Evolutionary conservation across 75 land plant genomes (phyloP).

Genomic region (Cunninghamia lanceolata): DNA sequence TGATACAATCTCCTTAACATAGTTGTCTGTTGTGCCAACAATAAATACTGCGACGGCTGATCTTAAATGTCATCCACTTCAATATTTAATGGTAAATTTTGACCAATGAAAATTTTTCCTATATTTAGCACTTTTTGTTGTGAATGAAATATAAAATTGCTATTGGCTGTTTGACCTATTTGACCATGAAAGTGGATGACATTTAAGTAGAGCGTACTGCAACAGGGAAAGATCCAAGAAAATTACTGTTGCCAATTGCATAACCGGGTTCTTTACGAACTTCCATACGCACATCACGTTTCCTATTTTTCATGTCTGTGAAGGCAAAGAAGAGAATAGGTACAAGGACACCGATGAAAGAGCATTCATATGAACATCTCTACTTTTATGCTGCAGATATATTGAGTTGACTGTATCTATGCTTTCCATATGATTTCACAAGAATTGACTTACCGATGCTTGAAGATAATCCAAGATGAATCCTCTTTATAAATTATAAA

Average conservation of each 20-base stretch:
- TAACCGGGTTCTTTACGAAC: conserved; percentile 76
- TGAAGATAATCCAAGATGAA: background rate
- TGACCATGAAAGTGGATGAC: too few relatives aligned
- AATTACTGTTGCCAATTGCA: conserved; percentile 62
- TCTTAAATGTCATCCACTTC: too few relatives aligned
- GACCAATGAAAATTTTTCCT: too few relatives aligned
- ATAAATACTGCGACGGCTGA: too few relatives aligned
- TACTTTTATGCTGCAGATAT: background rate
- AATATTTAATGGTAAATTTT: too few relatives aligned
- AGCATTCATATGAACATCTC: conserved; percentile 18
- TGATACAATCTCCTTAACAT: conserved; percentile 69
- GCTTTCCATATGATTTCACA: background rate
- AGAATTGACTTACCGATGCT: background rate
- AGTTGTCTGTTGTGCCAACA: conserved; percentile 83
- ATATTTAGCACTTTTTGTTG: too few relatives aligned
- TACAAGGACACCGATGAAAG: conserved; percentile 37
- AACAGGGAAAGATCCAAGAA: too few relatives aligned
- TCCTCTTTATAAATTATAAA: background rate
- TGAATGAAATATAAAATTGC: too few relatives aligned
- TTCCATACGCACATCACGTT: conserved; percentile 61
- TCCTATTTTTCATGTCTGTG: conserved; percentile 27
- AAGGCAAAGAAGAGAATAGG: conserved; percentile 40
- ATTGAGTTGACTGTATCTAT: conserved; percentile 1
- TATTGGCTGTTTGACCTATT: too few relatives aligned
- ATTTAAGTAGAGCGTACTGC: too few relatives aligned